Evolutionary conservation across 2,329 filamentous ascomycete genomes (phyloP).

Genomic region (Cladosporium sp.): DNA sequence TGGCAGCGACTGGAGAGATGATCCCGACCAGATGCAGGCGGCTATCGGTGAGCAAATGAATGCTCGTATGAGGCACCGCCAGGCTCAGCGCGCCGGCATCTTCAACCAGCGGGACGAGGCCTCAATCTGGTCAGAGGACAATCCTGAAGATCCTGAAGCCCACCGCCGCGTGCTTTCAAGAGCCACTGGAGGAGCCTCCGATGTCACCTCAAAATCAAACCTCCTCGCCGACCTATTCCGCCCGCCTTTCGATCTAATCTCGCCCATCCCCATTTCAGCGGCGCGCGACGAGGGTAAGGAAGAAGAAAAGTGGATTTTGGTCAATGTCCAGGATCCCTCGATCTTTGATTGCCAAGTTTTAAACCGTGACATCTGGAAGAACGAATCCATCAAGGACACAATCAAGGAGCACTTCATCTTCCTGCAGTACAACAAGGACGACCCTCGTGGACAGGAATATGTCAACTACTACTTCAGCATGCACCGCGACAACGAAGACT

Average conservation of each 20-base stretch:
- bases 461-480: slow-evolving; percentile 80
- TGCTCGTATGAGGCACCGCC: slow-evolving; percentile 21
- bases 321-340: slow-evolving; percentile 89
- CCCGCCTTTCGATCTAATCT: slow-evolving; percentile 87
- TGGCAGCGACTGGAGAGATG: slow-evolving; percentile 47
- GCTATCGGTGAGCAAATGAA: slow-evolving; percentile 60
- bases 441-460: slow-evolving; percentile 71
- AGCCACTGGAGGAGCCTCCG: slow-evolving; percentile 60
- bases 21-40: slow-evolving; percentile 51
- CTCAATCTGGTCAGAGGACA: slow-evolving; percentile 53
- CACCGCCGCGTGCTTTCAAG: slow-evolving; percentile 50
- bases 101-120: slow-evolving; percentile 58
- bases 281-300: slow-evolving; percentile 82
- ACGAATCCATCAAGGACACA: slow-evolving; percentile 68
- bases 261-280: slow-evolving; percentile 69
- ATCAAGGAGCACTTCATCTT: slow-evolving; percentile 92
- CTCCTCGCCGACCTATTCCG: slow-evolving; percentile 87
- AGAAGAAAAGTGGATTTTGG: slow-evolving; percentile 85
- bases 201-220: slow-evolving; percentile 62
- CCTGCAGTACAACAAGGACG: slow-evolving; percentile 85
- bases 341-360: slow-evolving; percentile 92
- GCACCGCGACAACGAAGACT: slow-evolving; percentile 70
- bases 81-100: slow-evolving; percentile 45
- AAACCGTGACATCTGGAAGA: slow-evolving; percentile 95
- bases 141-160: slow-evolving; percentile 43